phyloP scores from a whole-genome alignment of 805 yeast species.

The Candida xyloterini region DNA sequence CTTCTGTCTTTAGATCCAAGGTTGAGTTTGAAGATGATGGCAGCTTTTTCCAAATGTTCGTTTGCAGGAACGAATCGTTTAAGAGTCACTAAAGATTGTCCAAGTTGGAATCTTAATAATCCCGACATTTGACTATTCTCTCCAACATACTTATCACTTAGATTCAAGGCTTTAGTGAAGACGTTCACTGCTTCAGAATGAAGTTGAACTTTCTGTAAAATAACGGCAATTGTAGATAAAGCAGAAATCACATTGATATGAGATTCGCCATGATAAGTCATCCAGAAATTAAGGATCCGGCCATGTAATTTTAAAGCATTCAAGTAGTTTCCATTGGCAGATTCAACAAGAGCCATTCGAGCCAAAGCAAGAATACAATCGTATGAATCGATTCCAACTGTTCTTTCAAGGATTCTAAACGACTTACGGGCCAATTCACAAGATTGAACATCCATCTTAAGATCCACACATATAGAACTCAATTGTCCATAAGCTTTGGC shows the following conservation, averaged over 20 bases:
- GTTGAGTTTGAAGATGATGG: slow-evolving; percentile 49
- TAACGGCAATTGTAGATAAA: slow-evolving; percentile 56
- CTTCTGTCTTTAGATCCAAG: slow-evolving; percentile 67
- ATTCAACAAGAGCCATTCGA: slow-evolving; percentile 73
- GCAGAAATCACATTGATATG: slow-evolving; percentile 74
- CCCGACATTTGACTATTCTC: slow-evolving; percentile 60
- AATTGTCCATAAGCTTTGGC: slow-evolving; percentile 65
- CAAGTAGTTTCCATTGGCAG: slow-evolving; percentile 51
- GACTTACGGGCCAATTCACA: slow-evolving; percentile 65
- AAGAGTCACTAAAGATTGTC: slow-evolving; percentile 53
- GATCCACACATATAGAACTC: slow-evolving; percentile 64
- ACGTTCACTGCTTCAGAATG: slow-evolving; percentile 48
- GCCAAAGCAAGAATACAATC: slow-evolving; percentile 70
- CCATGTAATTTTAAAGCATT: slow-evolving; percentile 62
- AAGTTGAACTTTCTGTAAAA: slow-evolving; percentile 53
- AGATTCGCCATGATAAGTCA: slow-evolving; percentile 50
- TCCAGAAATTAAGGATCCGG: slow-evolving; percentile 60
- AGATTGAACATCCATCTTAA: slow-evolving; percentile 57
- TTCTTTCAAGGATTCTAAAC: slow-evolving; percentile 71
- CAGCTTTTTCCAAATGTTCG: slow-evolving; percentile 54
- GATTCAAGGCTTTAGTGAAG: slow-evolving; percentile 48
- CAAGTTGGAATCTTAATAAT: slow-evolving; percentile 63
- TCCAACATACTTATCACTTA: slow-evolving; percentile 54
- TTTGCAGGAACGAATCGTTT: slow-evolving; percentile 56
- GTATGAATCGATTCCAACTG: slow-evolving; percentile 73